Conservation (phyloP, 2,329 filamentous ascomycete genomes). For the Chalaropsis ovoidea region DNA sequence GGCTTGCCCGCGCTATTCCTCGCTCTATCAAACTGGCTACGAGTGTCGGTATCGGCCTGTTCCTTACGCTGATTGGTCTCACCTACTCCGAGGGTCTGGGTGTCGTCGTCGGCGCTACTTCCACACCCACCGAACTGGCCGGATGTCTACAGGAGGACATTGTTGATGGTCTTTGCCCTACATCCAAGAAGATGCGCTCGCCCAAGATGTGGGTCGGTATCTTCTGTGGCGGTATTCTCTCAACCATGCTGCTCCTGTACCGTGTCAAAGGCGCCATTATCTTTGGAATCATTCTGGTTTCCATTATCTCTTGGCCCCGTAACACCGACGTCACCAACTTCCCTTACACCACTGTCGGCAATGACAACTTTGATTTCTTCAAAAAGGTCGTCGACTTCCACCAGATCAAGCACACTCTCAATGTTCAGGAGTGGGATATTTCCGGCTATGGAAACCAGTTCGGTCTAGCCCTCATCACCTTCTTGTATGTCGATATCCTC, state of each 20-base stretch:
- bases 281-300: conserved; percentile 69
- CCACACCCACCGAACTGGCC: conserved; percentile 63
- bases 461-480: conserved; percentile 67
- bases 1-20: conserved; percentile 75
- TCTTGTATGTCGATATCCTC: conserved; percentile 70
- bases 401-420: conserved; percentile 57
- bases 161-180: conserved; percentile 45
- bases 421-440: conserved; percentile 65
- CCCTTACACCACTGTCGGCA: conserved; percentile 58
- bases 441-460: conserved; percentile 62
- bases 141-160: conserved; percentile 47
- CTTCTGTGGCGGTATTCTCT: conserved; percentile 74
- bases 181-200: conserved; percentile 63
- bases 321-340: conserved; percentile 69
- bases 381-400: conserved; percentile 80
- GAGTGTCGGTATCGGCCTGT: conserved; percentile 75
- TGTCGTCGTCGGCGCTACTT: conserved; percentile 55
- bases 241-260: conserved; percentile 72
- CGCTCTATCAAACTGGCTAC: conserved; percentile 78
- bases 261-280: conserved; percentile 82
- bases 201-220: conserved; percentile 82
- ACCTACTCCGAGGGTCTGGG: conserved; percentile 79
- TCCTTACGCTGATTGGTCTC: conserved; percentile 64
- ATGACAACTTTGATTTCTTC: conserved; percentile 73
- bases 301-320: conserved; percentile 80